Base-by-base conservation (phyloP, 1,139 yeast genomes). In the Pichia norvegensis region DNA sequence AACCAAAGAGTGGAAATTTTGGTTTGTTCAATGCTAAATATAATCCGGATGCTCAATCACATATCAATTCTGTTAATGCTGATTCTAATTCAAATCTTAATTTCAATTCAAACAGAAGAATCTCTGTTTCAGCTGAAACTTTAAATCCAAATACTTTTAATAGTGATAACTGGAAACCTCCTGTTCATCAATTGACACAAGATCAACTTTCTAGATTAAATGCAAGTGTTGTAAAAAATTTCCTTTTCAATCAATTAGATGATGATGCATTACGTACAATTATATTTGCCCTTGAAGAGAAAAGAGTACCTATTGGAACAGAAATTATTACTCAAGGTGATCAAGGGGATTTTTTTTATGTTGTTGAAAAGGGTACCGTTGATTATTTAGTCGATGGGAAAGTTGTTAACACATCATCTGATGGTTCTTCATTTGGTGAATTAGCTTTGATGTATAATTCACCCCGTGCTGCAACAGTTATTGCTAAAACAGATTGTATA, bases 361-460 rank as follows among this genome's bases (percentile, higher is more conserved):
- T 92, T 45, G 80, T 92, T 50, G 97, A 92, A 67, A 66, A 70
- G 11, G 98, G 98, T 46, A 67, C 75, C 1, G 96, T 92, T 45
- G 94, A 86, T 53, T 88, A 81, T 60, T 76, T 74, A 55, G 90
- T 85, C 41, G 78, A 86, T 61, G 90, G 83, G 43, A 65, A 75
- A 45, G 76, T 79, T 59, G 94, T 88, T 44, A 84, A 79, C 57
- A 72, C 85, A 3, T 77, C 87, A 27, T 82, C 85, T 20, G 80
- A 87, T 41, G 97, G 97, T 4, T 79, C 95, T 7, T 83, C 95
- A 40, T 92, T 92, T 67, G 98, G 98, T 59, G 98, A 92, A 66
- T 75, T 92, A 60, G 98, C 98, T 1, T 76, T 92, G 58, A 88
- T 92, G 96, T 92, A 92, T 70, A 92, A 92, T 66, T 81, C 97